phyloP scores from a whole-genome alignment of 2,329 filamentous ascomycete species.

The Fusarium sp. region DNA sequence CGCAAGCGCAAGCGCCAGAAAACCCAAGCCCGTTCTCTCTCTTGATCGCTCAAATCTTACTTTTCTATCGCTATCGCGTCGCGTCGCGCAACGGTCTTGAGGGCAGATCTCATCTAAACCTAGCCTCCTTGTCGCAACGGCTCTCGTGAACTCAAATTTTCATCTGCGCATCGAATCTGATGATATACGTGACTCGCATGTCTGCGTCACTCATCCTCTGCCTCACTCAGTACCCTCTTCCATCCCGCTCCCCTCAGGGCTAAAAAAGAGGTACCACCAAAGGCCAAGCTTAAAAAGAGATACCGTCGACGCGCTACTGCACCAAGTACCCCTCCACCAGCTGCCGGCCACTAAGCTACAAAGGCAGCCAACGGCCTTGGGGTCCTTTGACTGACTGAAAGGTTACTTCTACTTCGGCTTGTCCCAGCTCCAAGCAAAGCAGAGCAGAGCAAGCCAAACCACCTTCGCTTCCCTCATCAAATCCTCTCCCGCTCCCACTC shows the following conservation, averaged over 20 bases:
- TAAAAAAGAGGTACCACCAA: slow-evolving; percentile 31
- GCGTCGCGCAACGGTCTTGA: slow-evolving; percentile 28
- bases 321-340: slow-evolving; percentile 32
- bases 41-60: background rate
- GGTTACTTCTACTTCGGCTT: slow-evolving; percentile 22
- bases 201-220: slow-evolving; percentile 14
- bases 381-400: slow-evolving; percentile 27
- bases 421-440: slow-evolving; percentile 30
- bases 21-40: background rate
- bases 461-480: slow-evolving; percentile 29
- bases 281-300: slow-evolving; percentile 26
- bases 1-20: slow-evolving; percentile 27
- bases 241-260: slow-evolving; percentile 29
- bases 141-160: slow-evolving; percentile 6
- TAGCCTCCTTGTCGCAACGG: slow-evolving; percentile 13
- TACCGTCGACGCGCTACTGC: slow-evolving; percentile 37
- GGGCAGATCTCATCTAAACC: background rate
- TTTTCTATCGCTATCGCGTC: slow-evolving; percentile 18
- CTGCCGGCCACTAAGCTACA: slow-evolving; percentile 36
- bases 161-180: slow-evolving; percentile 3
- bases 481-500: slow-evolving; percentile 34
- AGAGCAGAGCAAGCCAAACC: slow-evolving; percentile 21
- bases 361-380: slow-evolving; percentile 35
- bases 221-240: slow-evolving; percentile 9
- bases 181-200: slow-evolving; percentile 29